Evolutionary conservation across 116 monocot genomes (phyloP).

Genomic region (Thalassia testudinum): DNA sequence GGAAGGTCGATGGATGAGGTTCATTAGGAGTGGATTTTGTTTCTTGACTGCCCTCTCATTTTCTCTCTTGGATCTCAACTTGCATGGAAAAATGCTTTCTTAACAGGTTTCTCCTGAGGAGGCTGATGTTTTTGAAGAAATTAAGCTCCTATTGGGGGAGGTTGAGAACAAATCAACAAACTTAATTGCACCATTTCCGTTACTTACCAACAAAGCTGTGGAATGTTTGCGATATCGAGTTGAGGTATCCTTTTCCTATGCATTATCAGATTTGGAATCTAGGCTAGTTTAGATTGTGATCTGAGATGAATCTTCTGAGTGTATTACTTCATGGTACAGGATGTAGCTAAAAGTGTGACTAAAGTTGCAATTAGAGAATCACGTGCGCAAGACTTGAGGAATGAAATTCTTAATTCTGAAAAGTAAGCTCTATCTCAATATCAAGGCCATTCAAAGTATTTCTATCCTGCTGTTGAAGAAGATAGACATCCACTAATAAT

Average conservation of each 20-base stretch:
- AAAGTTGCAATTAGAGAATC: slow-evolving; percentile 77
- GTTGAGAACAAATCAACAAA: slow-evolving; percentile 17
- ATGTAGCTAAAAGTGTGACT: slow-evolving; percentile 85
- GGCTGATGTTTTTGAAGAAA: slow-evolving; percentile 34
- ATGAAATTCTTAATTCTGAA: slow-evolving; percentile 81
- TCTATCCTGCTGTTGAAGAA: too few relatives aligned
- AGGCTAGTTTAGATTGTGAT: too few relatives aligned
- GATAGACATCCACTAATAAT: too few relatives aligned
- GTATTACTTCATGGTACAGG: slow-evolving; percentile 31
- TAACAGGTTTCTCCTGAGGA: slow-evolving; percentile 64
- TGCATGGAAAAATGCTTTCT: too few relatives aligned
- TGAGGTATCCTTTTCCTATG: slow-evolving; percentile 28
- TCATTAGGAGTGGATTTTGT: too few relatives aligned
- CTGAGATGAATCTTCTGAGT: too few relatives aligned
- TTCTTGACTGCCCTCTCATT: too few relatives aligned
- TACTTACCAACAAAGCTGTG: slow-evolving; percentile 69
- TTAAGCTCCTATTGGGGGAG: slow-evolving; percentile 42
- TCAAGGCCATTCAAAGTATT: too few relatives aligned
- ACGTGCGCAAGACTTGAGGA: slow-evolving; percentile 77
- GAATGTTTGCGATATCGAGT: slow-evolving; percentile 78
- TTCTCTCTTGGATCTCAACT: background rate
- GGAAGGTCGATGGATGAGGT: too few relatives aligned
- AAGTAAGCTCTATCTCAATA: too few relatives aligned
- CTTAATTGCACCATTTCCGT: slow-evolving; percentile 46
- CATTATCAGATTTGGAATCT: background rate